Evolutionary conservation across 805 yeast species (phyloP).

Genomic region (Ogataea nitratoaversa): DNA sequence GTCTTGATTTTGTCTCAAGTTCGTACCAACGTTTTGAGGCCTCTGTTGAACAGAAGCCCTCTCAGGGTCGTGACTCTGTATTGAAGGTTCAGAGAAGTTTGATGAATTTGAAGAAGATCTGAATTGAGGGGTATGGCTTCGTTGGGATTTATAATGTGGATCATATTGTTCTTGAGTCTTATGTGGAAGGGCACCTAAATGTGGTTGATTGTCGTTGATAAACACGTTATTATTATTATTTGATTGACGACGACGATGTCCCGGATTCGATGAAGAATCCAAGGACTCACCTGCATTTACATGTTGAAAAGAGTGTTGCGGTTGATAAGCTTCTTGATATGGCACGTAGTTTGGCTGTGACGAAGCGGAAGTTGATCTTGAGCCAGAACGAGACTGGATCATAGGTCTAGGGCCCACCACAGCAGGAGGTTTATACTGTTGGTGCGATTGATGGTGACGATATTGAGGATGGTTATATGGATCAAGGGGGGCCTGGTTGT

Average conservation of each 20-base stretch:
- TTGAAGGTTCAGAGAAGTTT: no score
- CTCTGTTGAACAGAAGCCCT: background rate
- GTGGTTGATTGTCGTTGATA: no score
- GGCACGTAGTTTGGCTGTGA: background rate
- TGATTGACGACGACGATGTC: no score
- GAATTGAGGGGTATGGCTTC: background rate
- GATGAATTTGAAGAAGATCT: background rate
- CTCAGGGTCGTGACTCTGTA: no score
- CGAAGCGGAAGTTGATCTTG: background rate
- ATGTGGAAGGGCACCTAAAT: no score
- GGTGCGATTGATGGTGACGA: slow-evolving; percentile 3
- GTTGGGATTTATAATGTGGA: background rate
- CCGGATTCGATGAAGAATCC: no score
- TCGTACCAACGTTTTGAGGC: background rate
- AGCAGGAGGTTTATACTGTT: slow-evolving; percentile 1
- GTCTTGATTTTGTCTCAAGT: background rate
- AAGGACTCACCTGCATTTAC: no score
- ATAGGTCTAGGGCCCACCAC: background rate
- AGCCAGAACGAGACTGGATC: background rate
- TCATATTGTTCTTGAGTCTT: background rate
- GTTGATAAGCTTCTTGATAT: background rate
- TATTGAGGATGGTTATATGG: slow-evolving; percentile 1
- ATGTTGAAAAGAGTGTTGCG: background rate
- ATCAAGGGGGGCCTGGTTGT: background rate
- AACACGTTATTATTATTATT: no score